Evolutionary conservation across 257 asterid genomes (phyloP).

Genomic region (Cynanchum wilfordii): DNA sequence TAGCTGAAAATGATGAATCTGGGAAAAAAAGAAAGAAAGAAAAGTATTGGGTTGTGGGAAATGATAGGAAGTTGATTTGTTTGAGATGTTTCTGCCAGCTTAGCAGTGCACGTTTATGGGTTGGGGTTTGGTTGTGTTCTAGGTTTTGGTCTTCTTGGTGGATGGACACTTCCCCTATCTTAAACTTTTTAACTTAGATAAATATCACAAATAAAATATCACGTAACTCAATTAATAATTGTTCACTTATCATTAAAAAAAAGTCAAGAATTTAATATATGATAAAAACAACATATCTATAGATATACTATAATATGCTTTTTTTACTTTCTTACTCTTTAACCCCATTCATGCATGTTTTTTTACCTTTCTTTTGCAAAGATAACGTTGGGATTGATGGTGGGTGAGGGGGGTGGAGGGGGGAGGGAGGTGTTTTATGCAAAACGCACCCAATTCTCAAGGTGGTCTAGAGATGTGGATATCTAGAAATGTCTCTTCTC

Average conservation of each 20-base stretch:
- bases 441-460: conserved; percentile 31
- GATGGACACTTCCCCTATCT: not conserved
- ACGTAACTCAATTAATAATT: no score
- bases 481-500: conserved; percentile 48
- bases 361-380: not conserved
- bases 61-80: conserved; percentile 33
- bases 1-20: conserved; percentile 48
- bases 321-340: no score
- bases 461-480: conserved; percentile 28
- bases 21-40: not conserved
- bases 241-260: no score
- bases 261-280: no score
- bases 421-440: not conserved
- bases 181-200: no score
- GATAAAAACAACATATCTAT: no score
- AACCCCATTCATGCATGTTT: not conserved
- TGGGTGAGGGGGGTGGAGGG: not conserved
- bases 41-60: conserved; percentile 37
- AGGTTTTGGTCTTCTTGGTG: no score
- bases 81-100: conserved; percentile 18
- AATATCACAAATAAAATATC: no score
- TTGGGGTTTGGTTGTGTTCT: not conserved
- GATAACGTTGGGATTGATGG: conserved; percentile 49
- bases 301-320: no score
- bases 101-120: not conserved